Conservation (phyloP, 2,329 filamentous ascomycete species). For the Phyllosticta citribraziliensis region DNA sequence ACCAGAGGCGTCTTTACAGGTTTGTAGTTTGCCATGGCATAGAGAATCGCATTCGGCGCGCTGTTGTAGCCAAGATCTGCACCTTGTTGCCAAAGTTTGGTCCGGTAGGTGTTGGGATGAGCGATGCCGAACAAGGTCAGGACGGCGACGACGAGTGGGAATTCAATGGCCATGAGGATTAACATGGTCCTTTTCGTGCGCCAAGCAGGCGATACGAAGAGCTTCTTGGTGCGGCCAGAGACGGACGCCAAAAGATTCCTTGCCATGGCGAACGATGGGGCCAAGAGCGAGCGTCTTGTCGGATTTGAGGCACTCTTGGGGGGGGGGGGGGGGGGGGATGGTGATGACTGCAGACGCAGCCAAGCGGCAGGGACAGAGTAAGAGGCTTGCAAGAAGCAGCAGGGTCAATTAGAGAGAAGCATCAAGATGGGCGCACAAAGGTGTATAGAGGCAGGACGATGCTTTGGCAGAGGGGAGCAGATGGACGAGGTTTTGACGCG, state of each 20-base stretch:
- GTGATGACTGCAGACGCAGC: neutral
- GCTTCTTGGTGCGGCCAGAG: neutral
- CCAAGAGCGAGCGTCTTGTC: neutral
- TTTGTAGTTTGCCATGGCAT: slow-evolving; percentile 62
- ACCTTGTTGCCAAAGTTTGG: slow-evolving; percentile 63
- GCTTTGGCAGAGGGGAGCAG: neutral
- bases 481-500: neutral
- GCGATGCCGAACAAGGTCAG: slow-evolving; percentile 65
- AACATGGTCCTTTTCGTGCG: slow-evolving; percentile 42
- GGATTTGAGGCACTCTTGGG: neutral
- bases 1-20: slow-evolving; percentile 55
- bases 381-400: neutral
- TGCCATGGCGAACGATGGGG: neutral
- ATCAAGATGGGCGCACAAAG: neutral
- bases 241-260: neutral
- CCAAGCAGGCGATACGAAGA: slow-evolving; percentile 49
- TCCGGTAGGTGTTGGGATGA: slow-evolving; percentile 62
- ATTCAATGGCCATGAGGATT: slow-evolving; percentile 54
- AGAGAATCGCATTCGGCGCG: slow-evolving; percentile 57
- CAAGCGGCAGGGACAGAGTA: neutral
- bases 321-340: too few species aligned
- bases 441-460: neutral
- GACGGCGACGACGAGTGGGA: slow-evolving; percentile 53
- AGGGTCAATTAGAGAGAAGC: neutral
- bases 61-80: slow-evolving; percentile 64